phyloP scores from a whole-genome alignment of 1,139 yeast genomes.

The Yamadazyma pseudoaaseri region DNA sequence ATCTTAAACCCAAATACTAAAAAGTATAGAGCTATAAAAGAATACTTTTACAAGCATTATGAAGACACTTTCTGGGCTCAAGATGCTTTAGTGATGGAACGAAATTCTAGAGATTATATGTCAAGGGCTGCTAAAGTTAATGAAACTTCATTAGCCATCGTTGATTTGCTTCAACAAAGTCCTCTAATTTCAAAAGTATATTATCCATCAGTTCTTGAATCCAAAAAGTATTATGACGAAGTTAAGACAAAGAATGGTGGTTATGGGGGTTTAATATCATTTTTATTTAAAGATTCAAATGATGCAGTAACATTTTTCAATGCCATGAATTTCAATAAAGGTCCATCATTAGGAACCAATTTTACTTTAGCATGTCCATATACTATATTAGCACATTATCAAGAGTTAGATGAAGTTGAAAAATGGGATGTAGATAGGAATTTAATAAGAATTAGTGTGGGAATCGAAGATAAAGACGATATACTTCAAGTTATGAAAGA shows the following conservation, averaged over 20 bases:
- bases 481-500: conserved; percentile 55
- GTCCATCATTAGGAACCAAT: conserved; percentile 93
- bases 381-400: conserved; percentile 83
- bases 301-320: conserved; percentile 78
- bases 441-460: conserved; percentile 82
- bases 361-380: conserved; percentile 93
- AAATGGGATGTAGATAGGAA: conserved; percentile 84
- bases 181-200: conserved; percentile 60
- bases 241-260: conserved; percentile 75
- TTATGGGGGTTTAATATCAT: conserved; percentile 86
- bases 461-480: conserved; percentile 62
- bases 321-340: conserved; percentile 73
- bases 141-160: conserved; percentile 56
- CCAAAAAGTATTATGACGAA: conserved; percentile 67
- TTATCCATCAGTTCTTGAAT: conserved; percentile 63
- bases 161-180: conserved; percentile 46
- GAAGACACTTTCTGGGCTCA: conserved; percentile 87
- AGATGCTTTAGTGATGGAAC: conserved; percentile 87
- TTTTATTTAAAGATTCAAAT: conserved; percentile 64
- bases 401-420: conserved; percentile 77
- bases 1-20: conserved; percentile 70
- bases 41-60: conserved; percentile 53
- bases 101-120: conserved; percentile 88
- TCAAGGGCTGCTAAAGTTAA: conserved; percentile 68
- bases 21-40: conserved; percentile 52